These are phyloP conservation scores for Arthrobotrys conoides DNA, from an alignment of 2,329 filamentous ascomycete genomes.

Conservation along the genomic window DNA sequence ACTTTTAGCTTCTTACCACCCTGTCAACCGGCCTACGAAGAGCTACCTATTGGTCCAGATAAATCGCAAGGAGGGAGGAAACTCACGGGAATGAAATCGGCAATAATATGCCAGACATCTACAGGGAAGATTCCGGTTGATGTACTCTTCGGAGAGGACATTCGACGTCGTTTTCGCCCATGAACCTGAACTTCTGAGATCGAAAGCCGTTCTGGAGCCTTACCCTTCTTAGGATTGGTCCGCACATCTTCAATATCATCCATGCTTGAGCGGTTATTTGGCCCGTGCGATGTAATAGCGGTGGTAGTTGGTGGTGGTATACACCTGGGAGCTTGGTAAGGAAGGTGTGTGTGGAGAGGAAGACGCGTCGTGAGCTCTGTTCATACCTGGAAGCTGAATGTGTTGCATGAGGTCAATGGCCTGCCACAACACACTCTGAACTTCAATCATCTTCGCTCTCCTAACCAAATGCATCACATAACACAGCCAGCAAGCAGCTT, in stretches of 20 bases:
- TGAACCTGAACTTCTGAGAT: constrained; percentile 33
- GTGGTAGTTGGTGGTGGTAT: neutral
- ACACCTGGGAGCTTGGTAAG: neutral
- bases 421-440: neutral
- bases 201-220: constrained; percentile 27
- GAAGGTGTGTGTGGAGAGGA: neutral
- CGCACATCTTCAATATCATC: neutral
- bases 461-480: too few species aligned
- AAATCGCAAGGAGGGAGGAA: neutral
- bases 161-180: constrained; percentile 29
- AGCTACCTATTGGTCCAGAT: neutral
- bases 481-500: too few species aligned
- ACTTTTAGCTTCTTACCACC: neutral
- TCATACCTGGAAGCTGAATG: neutral
- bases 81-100: constrained; percentile 37
- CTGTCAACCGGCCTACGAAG: neutral
- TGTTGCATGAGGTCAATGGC: neutral
- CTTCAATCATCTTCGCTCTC: too few species aligned
- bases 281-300: neutral
- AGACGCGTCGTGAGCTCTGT: constrained; percentile 19
- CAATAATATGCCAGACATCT: constrained; percentile 47
- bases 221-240: constrained; percentile 24
- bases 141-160: neutral
- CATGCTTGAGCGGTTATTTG: constrained; percentile 4
- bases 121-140: constrained; percentile 35